A percentile compares a stretch with the other conserved stretches of the same genome.
Conservation (phyloP, 345 rosid genomes). For the Microcos paniculata region DNA sequence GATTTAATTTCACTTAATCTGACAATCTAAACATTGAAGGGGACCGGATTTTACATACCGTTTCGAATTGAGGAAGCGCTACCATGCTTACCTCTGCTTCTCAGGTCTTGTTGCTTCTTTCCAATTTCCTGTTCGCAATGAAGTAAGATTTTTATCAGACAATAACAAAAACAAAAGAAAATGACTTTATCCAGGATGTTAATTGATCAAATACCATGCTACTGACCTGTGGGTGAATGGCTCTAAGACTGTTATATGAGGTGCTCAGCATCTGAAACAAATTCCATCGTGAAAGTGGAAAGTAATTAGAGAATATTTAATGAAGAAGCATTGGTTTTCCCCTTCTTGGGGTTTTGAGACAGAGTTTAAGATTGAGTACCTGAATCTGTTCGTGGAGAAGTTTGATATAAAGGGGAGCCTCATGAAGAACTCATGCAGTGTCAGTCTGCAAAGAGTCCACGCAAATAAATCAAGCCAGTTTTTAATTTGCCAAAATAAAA, state of each 20-base stretch:
- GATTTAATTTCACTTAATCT: no score
- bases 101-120: conserved; percentile 27
- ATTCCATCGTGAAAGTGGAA: conserved; percentile 23
- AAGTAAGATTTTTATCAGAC: no score
- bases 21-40: not conserved
- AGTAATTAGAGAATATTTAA: not conserved
- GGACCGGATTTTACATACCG: conserved; percentile 3
- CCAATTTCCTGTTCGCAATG: conserved; percentile 29
- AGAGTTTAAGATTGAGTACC: conserved; percentile 20
- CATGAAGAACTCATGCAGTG: conserved; percentile 74
- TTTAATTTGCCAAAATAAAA: not conserved
- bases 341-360: no score
- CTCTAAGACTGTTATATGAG: conserved; percentile 28
- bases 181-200: not conserved
- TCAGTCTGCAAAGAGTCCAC: conserved; percentile 52
- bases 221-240: conserved; percentile 38
- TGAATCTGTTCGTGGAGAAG: conserved; percentile 61
- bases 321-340: not conserved
- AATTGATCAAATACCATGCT: not conserved
- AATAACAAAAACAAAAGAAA: not conserved
- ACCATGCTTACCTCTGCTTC: conserved; percentile 38
- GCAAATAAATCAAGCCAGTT: not conserved
- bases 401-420: conserved; percentile 57
- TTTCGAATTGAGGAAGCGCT: conserved; percentile 22
- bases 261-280: conserved; percentile 44